Conservation (phyloP, 768 basidiomycete genomes). For the Trametes cubensis region DNA sequence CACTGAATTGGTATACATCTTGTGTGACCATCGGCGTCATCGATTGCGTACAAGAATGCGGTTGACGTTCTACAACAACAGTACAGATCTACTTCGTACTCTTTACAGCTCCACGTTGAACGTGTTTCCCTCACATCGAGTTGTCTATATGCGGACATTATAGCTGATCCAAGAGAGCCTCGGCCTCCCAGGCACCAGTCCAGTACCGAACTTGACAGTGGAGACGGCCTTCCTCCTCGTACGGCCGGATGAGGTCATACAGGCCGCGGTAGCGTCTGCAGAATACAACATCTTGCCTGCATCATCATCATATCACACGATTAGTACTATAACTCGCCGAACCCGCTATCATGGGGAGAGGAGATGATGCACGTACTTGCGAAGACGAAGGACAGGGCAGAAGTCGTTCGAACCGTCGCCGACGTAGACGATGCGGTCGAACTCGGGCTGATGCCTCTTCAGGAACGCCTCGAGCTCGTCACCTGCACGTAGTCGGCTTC, state of each 20-base stretch:
- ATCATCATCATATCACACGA: background rate
- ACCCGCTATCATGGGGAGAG: too few relatives aligned
- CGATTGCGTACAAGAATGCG: too few relatives aligned
- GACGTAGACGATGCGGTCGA: slow-evolving; percentile 83
- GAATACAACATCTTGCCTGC: slow-evolving; percentile 80
- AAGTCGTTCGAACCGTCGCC: slow-evolving; percentile 97
- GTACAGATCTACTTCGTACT: background rate
- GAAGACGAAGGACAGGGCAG: slow-evolving; percentile 84
- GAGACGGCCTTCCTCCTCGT: slow-evolving; percentile 67
- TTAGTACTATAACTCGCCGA: too few relatives aligned
- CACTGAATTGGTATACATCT: too few relatives aligned
- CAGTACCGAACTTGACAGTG: slow-evolving; percentile 79
- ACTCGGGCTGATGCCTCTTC: slow-evolving; percentile 56
- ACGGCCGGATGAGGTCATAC: slow-evolving; percentile 72
- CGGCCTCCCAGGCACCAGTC: slow-evolving; percentile 96
- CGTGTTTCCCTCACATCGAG: too few relatives aligned
- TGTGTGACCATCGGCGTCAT: too few relatives aligned
- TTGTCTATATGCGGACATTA: background rate
- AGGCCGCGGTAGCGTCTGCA: slow-evolving; percentile 81
- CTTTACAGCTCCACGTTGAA: background rate
- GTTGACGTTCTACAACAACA: too few relatives aligned
- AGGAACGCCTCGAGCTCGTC: slow-evolving; percentile 89
- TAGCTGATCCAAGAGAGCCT: slow-evolving; percentile 64
- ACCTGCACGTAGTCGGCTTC: slow-evolving; percentile 48
- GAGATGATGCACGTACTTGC: slow-evolving; percentile 51